Evolutionary conservation across 768 basidiomycete species (phyloP), one percentile per base, ranked within the genome.

Genomic region (Agaricus bisporus): DNA sequence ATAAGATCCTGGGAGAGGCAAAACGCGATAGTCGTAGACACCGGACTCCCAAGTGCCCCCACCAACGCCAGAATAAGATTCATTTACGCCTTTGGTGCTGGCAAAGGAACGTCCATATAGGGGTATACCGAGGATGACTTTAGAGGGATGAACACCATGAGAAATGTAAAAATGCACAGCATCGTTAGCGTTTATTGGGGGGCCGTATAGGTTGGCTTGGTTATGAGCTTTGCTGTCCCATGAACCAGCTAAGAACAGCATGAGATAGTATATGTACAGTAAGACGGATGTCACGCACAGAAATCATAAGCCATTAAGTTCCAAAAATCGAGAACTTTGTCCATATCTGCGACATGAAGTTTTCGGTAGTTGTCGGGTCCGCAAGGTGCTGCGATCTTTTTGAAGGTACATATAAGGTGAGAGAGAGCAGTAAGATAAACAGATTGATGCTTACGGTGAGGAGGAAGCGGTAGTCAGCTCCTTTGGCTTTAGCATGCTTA

Each of bases 261-360:
- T 37, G 18, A 42, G 28, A 20, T 44, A 41, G 5, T 15, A 36
- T 38, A 17, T 32, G 41, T n/a, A 29, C 29, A 12, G 26, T 50
- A 41, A 15, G 22, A 36, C 39, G 32, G 12, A 22, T 48, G 36
- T 18, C 26, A 68, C 78, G 51, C 59, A 86, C 87, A 80, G 61
- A 86, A 91, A 65, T 91, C 90, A 59, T 92, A 91, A 1, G 87
- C 84, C 97, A 99, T 99, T 67, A 99, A 70, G 65, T 99, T 98
- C 95, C 94, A 98, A 66, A 98, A 94, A 63, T 92, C 89, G 20
- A 99, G 82, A 54, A 79, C 85, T 55, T 75, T 75, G 65, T 94
- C 86, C 95, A 99, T 98, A 56, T 90, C 90, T 20, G 68, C 70
- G 43, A 93, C 75, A 55, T 83, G 77, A 6, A 98, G 74, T 59